phyloP scores from a whole-genome alignment of 345 rosid genomes.

The Eucalyptus cloeziana region DNA sequence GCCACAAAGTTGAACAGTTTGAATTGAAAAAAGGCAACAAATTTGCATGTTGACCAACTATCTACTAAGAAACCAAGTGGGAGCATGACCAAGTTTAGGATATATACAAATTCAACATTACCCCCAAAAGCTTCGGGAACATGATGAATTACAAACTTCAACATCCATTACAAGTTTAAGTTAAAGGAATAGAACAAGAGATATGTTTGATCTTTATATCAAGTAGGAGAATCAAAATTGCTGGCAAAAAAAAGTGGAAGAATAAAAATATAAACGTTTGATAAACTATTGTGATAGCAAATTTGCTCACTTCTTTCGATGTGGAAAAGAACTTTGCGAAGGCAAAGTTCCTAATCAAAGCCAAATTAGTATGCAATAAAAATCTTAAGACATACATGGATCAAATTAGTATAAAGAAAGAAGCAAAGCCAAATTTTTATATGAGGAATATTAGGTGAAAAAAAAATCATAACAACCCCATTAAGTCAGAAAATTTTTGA shows the following conservation, averaged over 20 bases:
- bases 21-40: not conserved
- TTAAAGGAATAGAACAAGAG: not conserved
- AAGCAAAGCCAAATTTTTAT: not conserved
- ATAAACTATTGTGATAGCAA: too few relatives aligned
- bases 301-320: too few relatives aligned
- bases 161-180: not conserved
- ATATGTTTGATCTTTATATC: not conserved
- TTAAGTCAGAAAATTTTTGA: accelerated
- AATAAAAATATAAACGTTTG: not conserved
- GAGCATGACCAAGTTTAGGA: not conserved
- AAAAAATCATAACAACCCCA: too few relatives aligned
- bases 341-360: not conserved
- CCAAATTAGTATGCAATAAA: too few relatives aligned
- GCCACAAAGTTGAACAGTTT: not conserved
- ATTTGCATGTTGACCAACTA: not conserved
- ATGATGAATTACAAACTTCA: not conserved
- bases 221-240: not conserved
- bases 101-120: not conserved
- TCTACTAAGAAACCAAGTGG: not conserved
- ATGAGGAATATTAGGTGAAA: not conserved
- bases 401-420: not conserved
- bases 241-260: not conserved
- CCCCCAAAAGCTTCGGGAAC: not conserved
- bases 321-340: not conserved
- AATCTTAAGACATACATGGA: not conserved